Evolutionary conservation across 495 filamentous ascomycete species (phyloP).

Genomic region (Collariella sp.): DNA sequence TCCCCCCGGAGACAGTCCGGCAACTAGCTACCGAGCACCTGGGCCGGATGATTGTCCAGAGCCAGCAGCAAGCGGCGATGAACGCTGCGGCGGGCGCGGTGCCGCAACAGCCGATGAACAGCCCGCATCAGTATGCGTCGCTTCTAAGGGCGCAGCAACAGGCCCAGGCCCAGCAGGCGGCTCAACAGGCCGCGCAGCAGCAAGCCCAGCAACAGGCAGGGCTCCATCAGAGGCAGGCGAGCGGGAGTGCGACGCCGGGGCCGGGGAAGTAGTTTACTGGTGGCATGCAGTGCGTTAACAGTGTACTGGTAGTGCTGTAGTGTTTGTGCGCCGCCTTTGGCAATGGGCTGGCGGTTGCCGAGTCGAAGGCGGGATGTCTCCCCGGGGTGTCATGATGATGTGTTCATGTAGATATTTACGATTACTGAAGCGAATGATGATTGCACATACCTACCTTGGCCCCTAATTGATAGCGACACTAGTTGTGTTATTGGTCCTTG

Average conservation of each 20-base stretch:
- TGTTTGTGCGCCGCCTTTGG: background rate
- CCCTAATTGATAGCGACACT: background rate
- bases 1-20: conserved; percentile 50
- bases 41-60: conserved; percentile 25
- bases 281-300: background rate
- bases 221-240: conserved; percentile 35
- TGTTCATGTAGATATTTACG: conserved; percentile 21
- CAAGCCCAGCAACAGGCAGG: conserved; percentile 18
- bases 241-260: conserved; percentile 35
- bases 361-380: background rate
- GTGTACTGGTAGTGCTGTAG: background rate
- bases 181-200: conserved; percentile 16
- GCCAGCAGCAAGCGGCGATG: conserved; percentile 33
- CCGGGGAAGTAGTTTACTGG: conserved; percentile 15
- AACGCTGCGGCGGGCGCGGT: conserved; percentile 32
- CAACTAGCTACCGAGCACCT: conserved; percentile 55
- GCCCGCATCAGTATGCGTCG: conserved; percentile 63
- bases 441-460: conserved; percentile 13
- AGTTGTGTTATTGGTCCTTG: too few species aligned
- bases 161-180: conserved; percentile 24
- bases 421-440: conserved; percentile 9
- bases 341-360: background rate
- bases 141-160: conserved; percentile 64
- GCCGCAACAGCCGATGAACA: conserved; percentile 22
- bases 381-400: conserved; percentile 1